These are phyloP conservation scores for Cyclotella atomus DNA, from an alignment of 108 stramenopile genomes.

Conservation along the genomic window DNA sequence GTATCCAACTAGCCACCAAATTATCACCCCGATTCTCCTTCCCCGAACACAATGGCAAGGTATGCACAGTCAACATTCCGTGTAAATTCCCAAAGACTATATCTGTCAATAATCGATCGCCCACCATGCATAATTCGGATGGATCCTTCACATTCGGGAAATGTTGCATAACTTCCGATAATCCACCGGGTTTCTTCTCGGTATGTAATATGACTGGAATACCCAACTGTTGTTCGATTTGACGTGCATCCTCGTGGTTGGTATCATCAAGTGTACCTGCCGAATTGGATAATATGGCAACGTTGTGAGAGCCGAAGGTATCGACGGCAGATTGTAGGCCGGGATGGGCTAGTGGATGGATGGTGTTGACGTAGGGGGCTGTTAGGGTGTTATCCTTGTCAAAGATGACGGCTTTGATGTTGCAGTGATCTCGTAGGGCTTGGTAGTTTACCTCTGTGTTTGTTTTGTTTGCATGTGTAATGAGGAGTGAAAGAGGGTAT, in stretches of 20 bases:
- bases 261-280: constrained; percentile 92
- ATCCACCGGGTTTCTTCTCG: constrained; percentile 92
- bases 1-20: constrained; percentile 64
- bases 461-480: neutral
- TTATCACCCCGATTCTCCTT: constrained; percentile 79
- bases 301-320: constrained; percentile 73
- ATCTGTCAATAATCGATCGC: constrained; percentile 94
- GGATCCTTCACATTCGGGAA: constrained; percentile 77
- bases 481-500: neutral
- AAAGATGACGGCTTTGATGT: constrained; percentile 82
- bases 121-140: constrained; percentile 86
- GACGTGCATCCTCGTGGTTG: constrained; percentile 68
- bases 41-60: constrained; percentile 71
- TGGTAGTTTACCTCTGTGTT: constrained; percentile 69
- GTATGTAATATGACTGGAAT: constrained; percentile 88
- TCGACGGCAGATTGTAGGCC: constrained; percentile 73
- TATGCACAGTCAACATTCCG: constrained; percentile 94
- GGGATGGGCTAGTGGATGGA: constrained; percentile 66
- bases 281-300: constrained; percentile 92
- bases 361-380: constrained; percentile 81
- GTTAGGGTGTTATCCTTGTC: constrained; percentile 97
- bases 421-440: constrained; percentile 74
- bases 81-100: constrained; percentile 94
- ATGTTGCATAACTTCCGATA: constrained; percentile 81
- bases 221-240: constrained; percentile 83